Base-by-base conservation (phyloP, 1,284 basidiomycete genomes). In the Volvariella volvacea region DNA sequence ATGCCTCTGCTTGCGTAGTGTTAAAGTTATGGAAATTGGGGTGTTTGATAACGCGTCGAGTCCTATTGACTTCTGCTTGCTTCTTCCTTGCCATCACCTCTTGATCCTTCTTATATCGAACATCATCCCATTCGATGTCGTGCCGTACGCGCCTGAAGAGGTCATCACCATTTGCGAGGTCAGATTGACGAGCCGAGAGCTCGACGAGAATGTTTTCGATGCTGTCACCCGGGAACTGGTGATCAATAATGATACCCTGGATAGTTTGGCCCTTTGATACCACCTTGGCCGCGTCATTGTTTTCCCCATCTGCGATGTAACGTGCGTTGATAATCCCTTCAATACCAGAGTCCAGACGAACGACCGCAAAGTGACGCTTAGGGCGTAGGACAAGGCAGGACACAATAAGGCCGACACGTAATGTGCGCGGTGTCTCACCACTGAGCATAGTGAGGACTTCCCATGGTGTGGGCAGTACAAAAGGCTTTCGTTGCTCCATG, bases 11-110 rank as follows among this genome's bases (percentile, higher is more conserved):
- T 55, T 97, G 88, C 16, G 76, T 71, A 28, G 91, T 83, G 58
- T 92, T 95, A 74, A 97, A 88, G 61, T 96, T 92, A 61, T 95
- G 91, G 79, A 97, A 99, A 66, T 97, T 94, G 2, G 96, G 96
- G 62, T 99, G 96, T 61, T 98, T 94, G 70, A 99, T 92, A 39
- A 95, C 83, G 20, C 96, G 77, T 50, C 92, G 82, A 43, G 81
- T 76, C 58, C 79, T 71, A 59, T 88, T 78, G 37, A 82, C 80
- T 61, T 92, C 82, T 2, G 87, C 81, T 39, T 86, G 74, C 65
- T 92, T 94, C 68, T 90, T 92, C 51, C 88, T 77, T n/a, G 75
- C 78, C 48, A 85, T 73, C 46, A 90, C 70, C 44, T 91, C 86
- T 48, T 72, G 66, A 58, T 95, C 91, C 46, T 82, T 82, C 33